Conservation (phyloP, 768 basidiomycete species). For the Cystofilobasidium ferigula region DNA sequence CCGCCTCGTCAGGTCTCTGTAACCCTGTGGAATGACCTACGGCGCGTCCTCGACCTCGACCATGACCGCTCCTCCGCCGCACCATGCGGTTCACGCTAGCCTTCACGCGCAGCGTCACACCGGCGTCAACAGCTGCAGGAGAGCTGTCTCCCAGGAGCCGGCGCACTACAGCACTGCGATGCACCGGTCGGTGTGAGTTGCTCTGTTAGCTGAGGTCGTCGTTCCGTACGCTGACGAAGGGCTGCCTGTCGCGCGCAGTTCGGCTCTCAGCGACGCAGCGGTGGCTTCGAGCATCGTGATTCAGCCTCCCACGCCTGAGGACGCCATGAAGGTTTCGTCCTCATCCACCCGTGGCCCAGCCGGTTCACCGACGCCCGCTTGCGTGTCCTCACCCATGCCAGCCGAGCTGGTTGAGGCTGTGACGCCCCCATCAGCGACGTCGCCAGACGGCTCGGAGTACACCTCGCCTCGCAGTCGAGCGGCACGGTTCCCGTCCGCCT, state of each 20-base stretch:
- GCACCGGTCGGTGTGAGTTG: neutral
- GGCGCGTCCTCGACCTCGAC: neutral
- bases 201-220: too few species aligned
- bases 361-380: neutral
- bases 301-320: slow-evolving; percentile 11
- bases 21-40: neutral
- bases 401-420: too few species aligned
- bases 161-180: neutral
- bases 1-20: neutral
- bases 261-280: neutral
- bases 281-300: slow-evolving; percentile 3
- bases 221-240: too few species aligned
- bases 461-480: neutral
- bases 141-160: neutral
- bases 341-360: neutral
- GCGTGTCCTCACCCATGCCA: neutral
- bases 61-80: neutral
- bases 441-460: neutral
- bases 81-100: neutral
- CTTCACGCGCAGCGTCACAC: neutral
- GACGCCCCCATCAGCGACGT: too few species aligned
- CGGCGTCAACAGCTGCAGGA: neutral
- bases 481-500: neutral
- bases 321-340: neutral
- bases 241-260: neutral